Evolutionary conservation across 1,284 basidiomycete species (phyloP).

Genomic region (Leccinum subrobustum): DNA sequence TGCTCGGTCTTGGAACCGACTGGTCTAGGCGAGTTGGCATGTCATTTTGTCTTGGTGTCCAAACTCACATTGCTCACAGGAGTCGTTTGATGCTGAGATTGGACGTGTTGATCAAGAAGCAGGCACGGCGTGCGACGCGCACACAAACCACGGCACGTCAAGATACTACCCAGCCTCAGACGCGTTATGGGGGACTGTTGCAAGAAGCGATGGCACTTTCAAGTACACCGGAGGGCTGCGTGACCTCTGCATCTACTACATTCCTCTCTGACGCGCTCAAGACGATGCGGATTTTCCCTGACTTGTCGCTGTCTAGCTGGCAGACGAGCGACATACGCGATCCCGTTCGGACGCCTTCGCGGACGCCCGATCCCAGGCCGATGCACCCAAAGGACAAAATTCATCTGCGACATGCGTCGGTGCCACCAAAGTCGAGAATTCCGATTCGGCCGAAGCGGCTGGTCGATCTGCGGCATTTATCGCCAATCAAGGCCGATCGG

Average conservation of each 20-base stretch:
- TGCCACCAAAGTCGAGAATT: slow-evolving; percentile 43
- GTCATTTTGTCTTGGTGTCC: not conserved
- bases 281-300: slow-evolving; percentile 19
- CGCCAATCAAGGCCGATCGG: slow-evolving; percentile 26
- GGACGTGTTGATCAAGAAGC: slow-evolving; percentile 60
- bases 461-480: slow-evolving; percentile 54
- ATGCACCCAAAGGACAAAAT: slow-evolving; percentile 64
- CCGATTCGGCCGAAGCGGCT: slow-evolving; percentile 47
- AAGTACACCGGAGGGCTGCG: slow-evolving; percentile 6
- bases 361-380: slow-evolving; percentile 43
- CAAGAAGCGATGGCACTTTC: slow-evolving; percentile 48
- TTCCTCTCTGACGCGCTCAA: slow-evolving; percentile 7
- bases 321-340: slow-evolving; percentile 44
- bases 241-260: slow-evolving; percentile 6
- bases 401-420: slow-evolving; percentile 50
- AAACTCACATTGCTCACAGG: slow-evolving; percentile 35
- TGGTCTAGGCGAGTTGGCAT: slow-evolving; percentile 51
- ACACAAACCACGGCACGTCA: not conserved
- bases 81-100: slow-evolving; percentile 53
- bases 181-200: slow-evolving; percentile 56
- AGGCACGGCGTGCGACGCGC: slow-evolving; percentile 51
- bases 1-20: slow-evolving; percentile 40
- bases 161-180: slow-evolving; percentile 24
- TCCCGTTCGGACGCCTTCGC: slow-evolving; percentile 57
- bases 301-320: slow-evolving; percentile 47